Percentiles rank a stretch among this genome's conserved stretches.
Evolutionary conservation across 2,329 filamentous ascomycete genomes (phyloP).

Genomic region (Alternaria brassicae): DNA sequence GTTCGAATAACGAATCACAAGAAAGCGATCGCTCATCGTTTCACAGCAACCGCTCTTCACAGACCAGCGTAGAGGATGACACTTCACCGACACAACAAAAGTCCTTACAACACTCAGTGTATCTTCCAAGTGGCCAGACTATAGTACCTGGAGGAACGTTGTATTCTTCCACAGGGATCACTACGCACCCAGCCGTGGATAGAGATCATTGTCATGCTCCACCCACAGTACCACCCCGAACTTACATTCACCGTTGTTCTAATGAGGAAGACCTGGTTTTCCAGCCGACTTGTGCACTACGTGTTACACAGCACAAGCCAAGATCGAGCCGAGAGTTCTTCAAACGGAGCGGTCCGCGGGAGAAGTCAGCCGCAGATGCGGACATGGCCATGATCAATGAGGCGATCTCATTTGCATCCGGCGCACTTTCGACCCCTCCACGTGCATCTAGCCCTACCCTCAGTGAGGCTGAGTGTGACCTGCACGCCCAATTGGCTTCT

Average conservation of each 20-base stretch:
- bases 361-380: slow-evolving; percentile 23
- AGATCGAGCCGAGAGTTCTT: slow-evolving; percentile 33
- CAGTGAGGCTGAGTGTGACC: slow-evolving; percentile 55
- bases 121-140: slow-evolving; percentile 21
- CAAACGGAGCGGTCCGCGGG: slow-evolving; percentile 22
- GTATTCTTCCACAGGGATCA: slow-evolving; percentile 20
- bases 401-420: slow-evolving; percentile 30
- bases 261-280: slow-evolving; percentile 33
- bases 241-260: slow-evolving; percentile 35
- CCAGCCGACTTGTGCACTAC: slow-evolving; percentile 35
- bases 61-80: slow-evolving; percentile 49
- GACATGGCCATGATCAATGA: slow-evolving; percentile 34
- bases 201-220: slow-evolving; percentile 23
- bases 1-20: slow-evolving; percentile 47
- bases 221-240: slow-evolving; percentile 28
- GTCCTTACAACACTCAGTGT: slow-evolving; percentile 27
- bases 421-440: slow-evolving; percentile 18
- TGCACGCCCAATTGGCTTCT: slow-evolving; percentile 43
- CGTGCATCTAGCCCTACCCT: slow-evolving; percentile 52
- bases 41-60: slow-evolving; percentile 51
- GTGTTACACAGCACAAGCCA: slow-evolving; percentile 21
- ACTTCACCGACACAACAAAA: slow-evolving; percentile 20
- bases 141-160: slow-evolving; percentile 38
- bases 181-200: slow-evolving; percentile 11
- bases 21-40: slow-evolving; percentile 49